Base-by-base conservation (phyloP, 1,139 yeast species). In the Magnusiomyces suaveolens region DNA sequence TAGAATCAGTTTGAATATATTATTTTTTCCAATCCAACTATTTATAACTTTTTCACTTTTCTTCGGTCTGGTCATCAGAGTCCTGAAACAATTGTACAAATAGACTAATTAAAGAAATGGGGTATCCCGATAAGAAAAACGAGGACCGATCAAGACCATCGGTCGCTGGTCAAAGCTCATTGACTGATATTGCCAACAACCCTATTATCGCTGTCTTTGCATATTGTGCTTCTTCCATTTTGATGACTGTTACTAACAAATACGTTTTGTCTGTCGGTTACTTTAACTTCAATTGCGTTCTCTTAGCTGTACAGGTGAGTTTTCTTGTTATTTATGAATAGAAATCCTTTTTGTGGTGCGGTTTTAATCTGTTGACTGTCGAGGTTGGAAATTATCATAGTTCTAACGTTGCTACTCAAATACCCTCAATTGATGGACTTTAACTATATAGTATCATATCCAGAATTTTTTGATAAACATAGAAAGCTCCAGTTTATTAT, bases 241-340 rank as follows among this genome's bases (percentile, higher is more conserved):
- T 90, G 71, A 92, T 92, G 98, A 92, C 98, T n/a, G 87, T 90
- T 60, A 90, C 97, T 59, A 92, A 92, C 78, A 92, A 92, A 74
- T 89, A 82, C 69, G 97, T 92, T 59, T 83, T 92, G 57, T 83
- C 90, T 50, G 92, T 90, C 48, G 78, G 79, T 60, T 72, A 78
- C 54, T 92, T 92, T 78, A 92, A 90, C 77, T 81, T 92, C 79
- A 88, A 89, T 75, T 89, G 89, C 69, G 83, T 92, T 66, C 78
- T 92, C 68, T 77, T 94, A 69, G 74, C 74, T 26, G 64, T 73
- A 25, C 74, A 70, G 63, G 67, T 64, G 62, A 21, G 23, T 52
- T 18, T 52, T 41, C 32, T 48, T 29, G 23, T 25, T 23, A n/a
- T 16, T 51, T 43, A 8, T 41, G 21, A 26, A n/a, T n/a, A 29